These are phyloP conservation scores for Fraxinus sp. DNA, from an alignment of 305 asterid genomes.

Conservation along the genomic window DNA sequence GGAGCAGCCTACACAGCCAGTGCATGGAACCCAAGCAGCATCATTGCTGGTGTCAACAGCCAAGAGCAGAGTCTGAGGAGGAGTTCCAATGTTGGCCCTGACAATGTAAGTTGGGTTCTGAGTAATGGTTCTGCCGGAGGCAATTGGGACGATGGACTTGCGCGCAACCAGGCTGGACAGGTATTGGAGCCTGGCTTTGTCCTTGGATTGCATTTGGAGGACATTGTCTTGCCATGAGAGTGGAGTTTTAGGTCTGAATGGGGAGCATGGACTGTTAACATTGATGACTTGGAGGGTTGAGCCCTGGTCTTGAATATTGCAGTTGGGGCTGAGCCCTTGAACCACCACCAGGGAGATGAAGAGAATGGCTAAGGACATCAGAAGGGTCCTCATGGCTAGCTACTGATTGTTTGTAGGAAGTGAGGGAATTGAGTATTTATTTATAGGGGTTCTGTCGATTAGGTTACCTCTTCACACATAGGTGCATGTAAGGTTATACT, in stretches of 20 bases:
- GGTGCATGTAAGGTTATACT: neutral
- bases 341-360: constrained; percentile 17
- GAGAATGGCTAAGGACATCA: constrained; percentile 14
- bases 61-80: constrained; percentile 57
- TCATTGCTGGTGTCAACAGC: constrained; percentile 86
- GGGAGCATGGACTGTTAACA: constrained; percentile 71
- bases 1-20: constrained; percentile 74
- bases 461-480: neutral
- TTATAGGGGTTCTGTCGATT: neutral
- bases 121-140: constrained; percentile 65
- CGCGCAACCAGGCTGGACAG: constrained; percentile 69
- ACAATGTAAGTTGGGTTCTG: constrained; percentile 82
- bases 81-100: constrained; percentile 66
- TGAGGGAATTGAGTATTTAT: constrained; percentile 19
- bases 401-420: constrained; percentile 13
- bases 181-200: constrained; percentile 52
- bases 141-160: constrained; percentile 61
- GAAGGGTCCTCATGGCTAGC: constrained; percentile 12
- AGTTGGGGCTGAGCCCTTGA: constrained; percentile 33
- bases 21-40: constrained; percentile 76
- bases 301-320: constrained; percentile 35
- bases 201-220: constrained; percentile 69
- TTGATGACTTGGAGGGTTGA: constrained; percentile 60
- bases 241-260: constrained; percentile 38
- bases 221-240: constrained; percentile 63